These are phyloP conservation scores for Ministeria vibrans DNA, from an alignment of 78 protist species.

Conservation along the genomic window DNA sequence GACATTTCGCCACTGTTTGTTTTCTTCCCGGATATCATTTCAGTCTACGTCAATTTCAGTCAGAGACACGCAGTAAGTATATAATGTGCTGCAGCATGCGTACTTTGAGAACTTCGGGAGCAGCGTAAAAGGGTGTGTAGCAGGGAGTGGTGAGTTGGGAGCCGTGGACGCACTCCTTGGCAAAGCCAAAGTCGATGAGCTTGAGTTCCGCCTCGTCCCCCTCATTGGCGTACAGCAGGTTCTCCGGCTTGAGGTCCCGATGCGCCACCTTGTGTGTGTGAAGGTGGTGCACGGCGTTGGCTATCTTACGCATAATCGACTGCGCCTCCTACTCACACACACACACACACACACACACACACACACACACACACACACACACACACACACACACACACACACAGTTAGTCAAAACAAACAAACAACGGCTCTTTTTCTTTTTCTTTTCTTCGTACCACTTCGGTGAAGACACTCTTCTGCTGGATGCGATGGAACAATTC, in stretches of 20 bases:
- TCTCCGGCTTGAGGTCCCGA: conserved; percentile 47
- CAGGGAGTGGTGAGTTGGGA: conserved; percentile 62
- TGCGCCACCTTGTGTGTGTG: too few relatives aligned
- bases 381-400: background rate
- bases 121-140: conserved; percentile 55
- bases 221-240: conserved; percentile 36
- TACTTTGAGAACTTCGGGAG: conserved; percentile 13
- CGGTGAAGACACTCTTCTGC: conserved; percentile 15
- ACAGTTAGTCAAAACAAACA: background rate
- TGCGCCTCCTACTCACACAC: background rate
- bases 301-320: background rate
- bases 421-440: background rate
- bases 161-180: too few relatives aligned
- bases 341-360: background rate
- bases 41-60: too few relatives aligned
- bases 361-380: background rate
- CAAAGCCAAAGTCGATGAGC: conserved; percentile 72
- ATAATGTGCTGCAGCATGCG: background rate
- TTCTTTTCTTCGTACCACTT: background rate
- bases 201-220: conserved; percentile 33
- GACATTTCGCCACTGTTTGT: too few relatives aligned
- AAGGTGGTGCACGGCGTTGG: background rate
- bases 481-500: conserved; percentile 33
- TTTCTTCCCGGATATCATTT: too few relatives aligned
- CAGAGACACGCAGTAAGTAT: too few relatives aligned